Percentiles rank a stretch among this genome's conserved stretches.
Evolutionary conservation across 2,329 filamentous ascomycete species (phyloP).

Genomic region (Fusarium avenaceum): DNA sequence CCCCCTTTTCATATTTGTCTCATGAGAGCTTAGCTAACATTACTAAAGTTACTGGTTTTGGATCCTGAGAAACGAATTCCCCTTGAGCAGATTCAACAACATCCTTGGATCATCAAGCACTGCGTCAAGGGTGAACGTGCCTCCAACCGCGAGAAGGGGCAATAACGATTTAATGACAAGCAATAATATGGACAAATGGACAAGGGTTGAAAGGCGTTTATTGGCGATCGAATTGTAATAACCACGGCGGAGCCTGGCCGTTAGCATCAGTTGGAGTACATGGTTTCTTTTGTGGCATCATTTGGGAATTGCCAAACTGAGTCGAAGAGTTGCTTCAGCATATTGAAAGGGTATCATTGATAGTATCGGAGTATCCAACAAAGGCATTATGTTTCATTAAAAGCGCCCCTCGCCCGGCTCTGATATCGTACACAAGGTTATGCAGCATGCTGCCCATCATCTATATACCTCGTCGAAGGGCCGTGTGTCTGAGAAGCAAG

Average conservation of each 20-base stretch:
- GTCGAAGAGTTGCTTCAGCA: constrained; percentile 33
- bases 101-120: constrained; percentile 98
- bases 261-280: constrained; percentile 53
- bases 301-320: constrained; percentile 28
- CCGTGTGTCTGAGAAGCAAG: constrained; percentile 92
- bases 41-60: constrained; percentile 82
- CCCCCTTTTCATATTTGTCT: background rate
- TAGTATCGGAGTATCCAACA: constrained; percentile 43
- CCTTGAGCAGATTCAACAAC: constrained; percentile 86
- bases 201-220: constrained; percentile 42
- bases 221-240: constrained; percentile 33
- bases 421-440: constrained; percentile 45
- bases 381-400: constrained; percentile 27
- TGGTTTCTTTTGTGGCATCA: constrained; percentile 41
- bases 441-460: constrained; percentile 56
- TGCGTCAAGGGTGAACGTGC: constrained; percentile 76
- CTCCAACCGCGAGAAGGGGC: constrained; percentile 63
- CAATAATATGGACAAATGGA: constrained; percentile 28
- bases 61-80: constrained; percentile 94
- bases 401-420: constrained; percentile 22
- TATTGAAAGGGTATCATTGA: constrained; percentile 46
- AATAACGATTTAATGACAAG: constrained; percentile 43
- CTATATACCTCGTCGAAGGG: constrained; percentile 98
- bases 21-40: constrained; percentile 43
- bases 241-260: constrained; percentile 38